Evolutionary conservation across 2,329 filamentous ascomycete genomes (phyloP).

Genomic region (Beauveria scarabaeidicola): DNA sequence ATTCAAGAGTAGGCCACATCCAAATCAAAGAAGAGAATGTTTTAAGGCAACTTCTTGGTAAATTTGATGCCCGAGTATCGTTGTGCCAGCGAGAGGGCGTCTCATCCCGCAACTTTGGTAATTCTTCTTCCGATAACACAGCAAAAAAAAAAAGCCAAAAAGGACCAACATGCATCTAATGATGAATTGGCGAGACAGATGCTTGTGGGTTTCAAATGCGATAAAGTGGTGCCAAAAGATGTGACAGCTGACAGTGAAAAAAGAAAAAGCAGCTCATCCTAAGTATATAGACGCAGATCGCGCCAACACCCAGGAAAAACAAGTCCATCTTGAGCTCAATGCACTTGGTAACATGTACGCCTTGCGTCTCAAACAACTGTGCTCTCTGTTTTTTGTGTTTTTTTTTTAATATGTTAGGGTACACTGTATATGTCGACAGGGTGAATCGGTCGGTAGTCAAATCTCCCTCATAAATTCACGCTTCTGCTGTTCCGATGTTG

Average conservation of each 20-base stretch:
- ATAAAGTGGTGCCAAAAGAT: background rate
- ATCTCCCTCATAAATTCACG: background rate
- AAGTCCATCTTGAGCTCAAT: background rate
- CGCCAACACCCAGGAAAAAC: background rate
- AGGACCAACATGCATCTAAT: background rate
- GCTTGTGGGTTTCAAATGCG: background rate
- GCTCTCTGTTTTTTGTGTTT: background rate
- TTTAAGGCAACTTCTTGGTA: background rate
- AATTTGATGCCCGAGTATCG: background rate
- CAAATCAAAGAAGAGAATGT: background rate
- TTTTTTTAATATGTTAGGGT: background rate
- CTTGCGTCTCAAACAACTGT: background rate
- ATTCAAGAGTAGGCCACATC: background rate
- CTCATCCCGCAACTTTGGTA: background rate
- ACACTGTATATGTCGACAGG: background rate
- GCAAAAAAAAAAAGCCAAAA: background rate
- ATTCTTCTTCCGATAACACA: background rate
- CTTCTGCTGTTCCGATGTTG: slow-evolving; percentile 1
- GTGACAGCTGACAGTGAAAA: background rate
- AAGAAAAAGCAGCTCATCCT: background rate
- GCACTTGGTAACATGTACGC: background rate
- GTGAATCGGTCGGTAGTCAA: background rate
- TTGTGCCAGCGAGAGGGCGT: background rate
- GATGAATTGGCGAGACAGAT: background rate
- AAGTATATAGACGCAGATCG: background rate